Percentiles rank a stretch among this genome's conserved stretches.
Conservation (phyloP, 1,139 yeast genomes). For the Trichomonascaceae sp. region DNA sequence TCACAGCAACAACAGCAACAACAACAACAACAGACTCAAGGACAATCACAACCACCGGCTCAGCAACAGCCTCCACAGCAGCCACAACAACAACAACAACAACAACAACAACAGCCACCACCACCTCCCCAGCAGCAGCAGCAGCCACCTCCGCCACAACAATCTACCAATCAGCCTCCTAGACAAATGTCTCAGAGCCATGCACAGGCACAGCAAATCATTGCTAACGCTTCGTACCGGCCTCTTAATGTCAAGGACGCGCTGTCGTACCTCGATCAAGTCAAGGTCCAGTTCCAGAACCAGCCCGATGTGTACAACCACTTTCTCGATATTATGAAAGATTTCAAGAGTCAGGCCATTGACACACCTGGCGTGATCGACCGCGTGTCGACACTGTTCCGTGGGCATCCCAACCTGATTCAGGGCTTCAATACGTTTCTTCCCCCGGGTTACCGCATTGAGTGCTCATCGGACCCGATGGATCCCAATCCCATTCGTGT, state of each 20-base stretch:
- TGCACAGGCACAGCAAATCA: constrained; percentile 16
- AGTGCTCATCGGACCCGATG: constrained; percentile 77
- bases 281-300: constrained; percentile 77
- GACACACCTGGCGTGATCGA: constrained; percentile 98
- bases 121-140: constrained; percentile 11
- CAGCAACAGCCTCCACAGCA: constrained; percentile 9
- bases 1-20: constrained; percentile 13
- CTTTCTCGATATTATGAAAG: constrained; percentile 95
- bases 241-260: constrained; percentile 96
- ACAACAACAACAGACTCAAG: constrained; percentile 4
- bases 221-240: constrained; percentile 40
- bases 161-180: neutral
- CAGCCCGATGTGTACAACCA: constrained; percentile 95
- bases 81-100: no score
- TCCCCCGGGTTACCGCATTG: constrained; percentile 94
- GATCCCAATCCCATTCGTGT: constrained; percentile 91
- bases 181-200: constrained; percentile 6
- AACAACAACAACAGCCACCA: no score
- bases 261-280: constrained; percentile 86
- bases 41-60: constrained; percentile 7
- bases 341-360: constrained; percentile 87
- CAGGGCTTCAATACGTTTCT: constrained; percentile 96
- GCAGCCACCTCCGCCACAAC: constrained; percentile 1
- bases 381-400: constrained; percentile 76
- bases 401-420: constrained; percentile 85